Conservation (phyloP, 164 flowering plant species). For the Euptelea pleiosperma region DNA sequence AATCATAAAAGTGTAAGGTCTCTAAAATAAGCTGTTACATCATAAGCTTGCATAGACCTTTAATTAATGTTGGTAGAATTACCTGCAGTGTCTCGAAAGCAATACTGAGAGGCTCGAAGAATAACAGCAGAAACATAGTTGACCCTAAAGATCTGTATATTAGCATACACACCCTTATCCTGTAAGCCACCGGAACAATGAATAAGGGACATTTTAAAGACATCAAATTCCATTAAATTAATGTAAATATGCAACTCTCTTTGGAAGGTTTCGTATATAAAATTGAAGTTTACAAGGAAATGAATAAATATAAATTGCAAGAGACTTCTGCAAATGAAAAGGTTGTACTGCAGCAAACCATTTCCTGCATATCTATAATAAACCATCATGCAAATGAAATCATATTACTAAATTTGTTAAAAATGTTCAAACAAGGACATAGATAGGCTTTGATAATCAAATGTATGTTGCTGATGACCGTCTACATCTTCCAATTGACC, state of each 20-base stretch:
- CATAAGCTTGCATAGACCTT: background rate
- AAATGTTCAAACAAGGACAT: too few relatives aligned
- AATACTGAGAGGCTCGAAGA: constrained; percentile 90
- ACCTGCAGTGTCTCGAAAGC: constrained; percentile 94
- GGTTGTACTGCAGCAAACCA: too few relatives aligned
- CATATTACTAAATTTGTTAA: too few relatives aligned
- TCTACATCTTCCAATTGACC: too few relatives aligned
- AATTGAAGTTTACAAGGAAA: background rate
- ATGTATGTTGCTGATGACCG: too few relatives aligned
- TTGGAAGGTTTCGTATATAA: background rate
- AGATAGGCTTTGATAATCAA: too few relatives aligned
- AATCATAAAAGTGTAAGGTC: background rate
- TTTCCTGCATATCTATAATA: too few relatives aligned
- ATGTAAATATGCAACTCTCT: too few relatives aligned
- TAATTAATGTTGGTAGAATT: constrained; percentile 11
- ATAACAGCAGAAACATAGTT: constrained; percentile 58
- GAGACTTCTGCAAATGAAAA: too few relatives aligned
- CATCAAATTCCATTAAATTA: background rate
- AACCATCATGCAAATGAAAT: too few relatives aligned
- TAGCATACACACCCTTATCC: constrained; percentile 61
- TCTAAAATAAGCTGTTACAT: background rate
- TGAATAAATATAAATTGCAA: too few relatives aligned
- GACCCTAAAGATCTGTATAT: constrained; percentile 48
- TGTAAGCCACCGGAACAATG: constrained; percentile 24
- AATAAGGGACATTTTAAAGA: constrained; percentile 5